These are phyloP conservation scores for Globisporangium alternatum DNA, from an alignment of 352 stramenopile species.

Conservation along the genomic window DNA sequence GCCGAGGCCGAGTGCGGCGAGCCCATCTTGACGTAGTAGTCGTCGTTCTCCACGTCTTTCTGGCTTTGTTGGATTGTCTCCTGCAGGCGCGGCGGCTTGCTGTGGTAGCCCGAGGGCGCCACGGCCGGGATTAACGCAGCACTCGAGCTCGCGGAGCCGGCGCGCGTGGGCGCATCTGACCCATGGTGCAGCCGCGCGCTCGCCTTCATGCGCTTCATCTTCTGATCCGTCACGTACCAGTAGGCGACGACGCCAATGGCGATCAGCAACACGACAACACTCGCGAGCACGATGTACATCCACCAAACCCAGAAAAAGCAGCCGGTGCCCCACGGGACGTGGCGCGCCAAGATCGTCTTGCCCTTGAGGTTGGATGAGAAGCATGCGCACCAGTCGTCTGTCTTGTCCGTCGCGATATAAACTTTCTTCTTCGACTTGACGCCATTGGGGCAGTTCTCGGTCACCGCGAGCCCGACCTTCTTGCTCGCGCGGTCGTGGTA, in stretches of 20 bases:
- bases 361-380: conserved; percentile 63
- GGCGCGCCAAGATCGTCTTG: conserved; percentile 52
- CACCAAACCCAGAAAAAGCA: conserved; percentile 88
- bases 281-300: conserved; percentile 78
- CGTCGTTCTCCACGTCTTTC: conserved; percentile 3
- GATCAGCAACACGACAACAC: conserved; percentile 49
- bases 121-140: conserved; percentile 26
- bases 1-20: conserved; percentile 53
- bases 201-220: conserved; percentile 40
- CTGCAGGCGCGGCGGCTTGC: conserved; percentile 20
- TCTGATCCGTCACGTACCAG: conserved; percentile 46
- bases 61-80: conserved; percentile 16
- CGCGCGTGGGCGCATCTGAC: conserved; percentile 22
- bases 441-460: conserved; percentile 74
- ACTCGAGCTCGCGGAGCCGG: conserved; percentile 25
- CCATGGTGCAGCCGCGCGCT: conserved; percentile 20
- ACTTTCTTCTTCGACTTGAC: conserved; percentile 78
- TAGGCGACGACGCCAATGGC: conserved; percentile 57
- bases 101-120: conserved; percentile 22
- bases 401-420: conserved; percentile 32
- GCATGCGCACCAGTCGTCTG: conserved; percentile 61
- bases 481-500: conserved; percentile 67
- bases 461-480: conserved; percentile 68
- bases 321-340: conserved; percentile 51
- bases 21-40: conserved; percentile 39